A percentile compares a stretch with the other conserved stretches of the same genome.
These are phyloP conservation scores for Penicillium sp. DNA, from an alignment of 2,329 filamentous ascomycete species.

Conservation along the genomic window DNA sequence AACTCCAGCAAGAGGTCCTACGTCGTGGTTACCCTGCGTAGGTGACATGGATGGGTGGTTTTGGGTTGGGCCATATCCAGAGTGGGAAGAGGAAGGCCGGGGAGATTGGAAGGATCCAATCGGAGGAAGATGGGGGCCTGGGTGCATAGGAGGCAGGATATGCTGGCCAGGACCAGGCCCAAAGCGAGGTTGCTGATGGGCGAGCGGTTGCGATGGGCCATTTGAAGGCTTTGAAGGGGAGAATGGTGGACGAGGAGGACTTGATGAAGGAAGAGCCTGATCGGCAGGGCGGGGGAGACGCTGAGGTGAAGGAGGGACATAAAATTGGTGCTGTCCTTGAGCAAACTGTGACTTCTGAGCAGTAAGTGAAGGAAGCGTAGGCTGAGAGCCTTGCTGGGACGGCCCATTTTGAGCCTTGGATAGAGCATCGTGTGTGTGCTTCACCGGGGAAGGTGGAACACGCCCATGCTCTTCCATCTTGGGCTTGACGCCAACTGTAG, in stretches of 20 bases:
- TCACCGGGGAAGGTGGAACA: constrained; percentile 29
- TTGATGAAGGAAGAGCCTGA: constrained; percentile 25
- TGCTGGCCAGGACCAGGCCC: constrained; percentile 19
- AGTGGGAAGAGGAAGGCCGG: constrained; percentile 48
- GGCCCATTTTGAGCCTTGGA: constrained; percentile 26
- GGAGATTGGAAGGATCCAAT: constrained; percentile 37
- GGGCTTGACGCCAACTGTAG: constrained; percentile 25
- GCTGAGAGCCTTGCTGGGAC: constrained; percentile 18
- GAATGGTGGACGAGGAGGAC: constrained; percentile 33
- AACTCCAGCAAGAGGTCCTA: constrained; percentile 49
- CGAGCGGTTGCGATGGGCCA: constrained; percentile 29
- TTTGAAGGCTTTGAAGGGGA: constrained; percentile 38
- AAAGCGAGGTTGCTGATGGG: constrained; percentile 27
- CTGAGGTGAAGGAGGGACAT: constrained; percentile 33
- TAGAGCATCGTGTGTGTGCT: constrained; percentile 23
- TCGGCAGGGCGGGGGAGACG: constrained; percentile 30
- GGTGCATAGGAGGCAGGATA: constrained; percentile 30
- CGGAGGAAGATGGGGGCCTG: constrained; percentile 34
- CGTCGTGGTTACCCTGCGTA: constrained; percentile 52
- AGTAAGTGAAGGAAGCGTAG: constrained; percentile 13
- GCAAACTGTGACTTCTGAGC: background rate
- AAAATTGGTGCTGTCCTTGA: constrained; percentile 14
- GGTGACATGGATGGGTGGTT: constrained; percentile 52
- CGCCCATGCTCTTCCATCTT: constrained; percentile 21
- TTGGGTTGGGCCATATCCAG: constrained; percentile 41